phyloP scores from a whole-genome alignment of 768 basidiomycete genomes.

The Termitomyces sp. region DNA sequence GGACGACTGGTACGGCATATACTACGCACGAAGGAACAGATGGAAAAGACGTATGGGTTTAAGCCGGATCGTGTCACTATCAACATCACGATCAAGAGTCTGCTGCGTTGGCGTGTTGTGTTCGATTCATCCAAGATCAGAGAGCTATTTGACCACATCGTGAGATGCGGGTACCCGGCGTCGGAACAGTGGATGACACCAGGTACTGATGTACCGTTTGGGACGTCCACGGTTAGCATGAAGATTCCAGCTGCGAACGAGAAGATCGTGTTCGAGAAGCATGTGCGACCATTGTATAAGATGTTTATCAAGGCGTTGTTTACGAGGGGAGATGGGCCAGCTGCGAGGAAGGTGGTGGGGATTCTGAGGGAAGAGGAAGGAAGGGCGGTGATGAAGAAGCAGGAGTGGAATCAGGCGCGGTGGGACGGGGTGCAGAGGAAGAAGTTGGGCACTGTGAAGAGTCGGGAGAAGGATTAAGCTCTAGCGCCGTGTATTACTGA shows the following conservation, averaged over 20 bases:
- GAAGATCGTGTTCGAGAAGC: constrained; percentile 50
- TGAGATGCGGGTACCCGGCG: constrained; percentile 57
- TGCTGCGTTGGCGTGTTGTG: constrained; percentile 48
- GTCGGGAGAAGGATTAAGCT: not conserved
- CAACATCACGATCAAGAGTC: constrained; percentile 64
- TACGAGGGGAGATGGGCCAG: constrained; percentile 47
- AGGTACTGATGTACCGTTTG: constrained; percentile 41
- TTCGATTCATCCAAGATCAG: constrained; percentile 44
- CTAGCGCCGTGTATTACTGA: not conserved
- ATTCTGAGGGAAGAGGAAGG: constrained; percentile 49
- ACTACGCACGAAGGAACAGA: constrained; percentile 35
- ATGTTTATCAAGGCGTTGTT: constrained; percentile 71
- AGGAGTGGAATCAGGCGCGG: constrained; percentile 29
- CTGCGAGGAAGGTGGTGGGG: constrained; percentile 50
- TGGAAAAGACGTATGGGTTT: constrained; percentile 47
- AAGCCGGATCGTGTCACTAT: constrained; percentile 64
- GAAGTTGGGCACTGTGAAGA: constrained; percentile 10
- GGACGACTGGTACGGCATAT: constrained; percentile 44
- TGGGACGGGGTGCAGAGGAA: constrained; percentile 31
- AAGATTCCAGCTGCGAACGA: constrained; percentile 36
- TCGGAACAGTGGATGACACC: constrained; percentile 25
- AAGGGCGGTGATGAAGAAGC: constrained; percentile 24
- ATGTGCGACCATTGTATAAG: constrained; percentile 68
- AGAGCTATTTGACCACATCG: constrained; percentile 61
- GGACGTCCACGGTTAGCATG: constrained; percentile 26